phyloP scores from a whole-genome alignment of 352 stramenopile genomes.

The Detonula confervacea region DNA sequence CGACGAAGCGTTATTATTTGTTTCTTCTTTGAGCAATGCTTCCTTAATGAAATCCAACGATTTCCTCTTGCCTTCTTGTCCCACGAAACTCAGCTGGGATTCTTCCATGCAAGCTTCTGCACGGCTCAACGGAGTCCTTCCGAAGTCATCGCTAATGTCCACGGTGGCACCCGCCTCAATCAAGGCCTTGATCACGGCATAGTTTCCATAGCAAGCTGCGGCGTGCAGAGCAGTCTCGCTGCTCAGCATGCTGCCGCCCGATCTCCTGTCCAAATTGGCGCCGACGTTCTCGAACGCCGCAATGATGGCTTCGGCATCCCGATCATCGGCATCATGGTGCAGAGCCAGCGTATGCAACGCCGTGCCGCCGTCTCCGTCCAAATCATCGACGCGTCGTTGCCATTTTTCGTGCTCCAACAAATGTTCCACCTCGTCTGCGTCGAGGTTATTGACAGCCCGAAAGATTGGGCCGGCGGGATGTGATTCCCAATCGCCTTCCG shows the following conservation, averaged over 20 bases:
- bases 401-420: conserved; percentile 2
- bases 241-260: conserved; percentile 3
- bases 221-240: conserved; percentile 18
- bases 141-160: conserved; percentile 20
- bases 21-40: too few species aligned
- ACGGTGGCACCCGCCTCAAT: conserved; percentile 26
- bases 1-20: too few species aligned
- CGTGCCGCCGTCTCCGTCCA: conserved; percentile 15
- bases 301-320: conserved; percentile 3
- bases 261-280: conserved; percentile 23
- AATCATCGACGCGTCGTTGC: conserved; percentile 2
- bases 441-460: background rate
- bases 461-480: conserved; percentile 9
- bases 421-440: background rate
- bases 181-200: conserved; percentile 21
- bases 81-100: too few species aligned
- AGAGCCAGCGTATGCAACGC: conserved; percentile 5
- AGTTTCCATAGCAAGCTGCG: conserved; percentile 20
- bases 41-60: background rate
- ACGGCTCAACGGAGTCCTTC: conserved; percentile 4
- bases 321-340: background rate
- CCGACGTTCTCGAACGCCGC: conserved; percentile 18
- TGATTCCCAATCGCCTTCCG: conserved; percentile 7
- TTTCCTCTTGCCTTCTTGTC: background rate
- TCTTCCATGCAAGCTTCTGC: background rate